phyloP scores from a whole-genome alignment of 1,284 basidiomycete genomes.

The Somion occarium region DNA sequence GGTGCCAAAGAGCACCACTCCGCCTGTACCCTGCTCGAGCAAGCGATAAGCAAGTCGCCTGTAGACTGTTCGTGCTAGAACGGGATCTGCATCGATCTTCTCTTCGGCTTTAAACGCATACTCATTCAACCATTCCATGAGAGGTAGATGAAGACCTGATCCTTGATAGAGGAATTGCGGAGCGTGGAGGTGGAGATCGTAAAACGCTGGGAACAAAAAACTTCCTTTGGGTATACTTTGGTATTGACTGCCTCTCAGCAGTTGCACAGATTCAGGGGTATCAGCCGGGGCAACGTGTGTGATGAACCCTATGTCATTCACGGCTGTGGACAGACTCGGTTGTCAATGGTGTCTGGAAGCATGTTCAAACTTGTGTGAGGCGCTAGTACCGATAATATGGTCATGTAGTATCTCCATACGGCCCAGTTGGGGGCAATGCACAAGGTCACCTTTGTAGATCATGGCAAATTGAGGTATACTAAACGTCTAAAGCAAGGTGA shows the following conservation, averaged over 20 bases:
- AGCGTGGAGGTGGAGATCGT: constrained; percentile 80
- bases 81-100: constrained; percentile 56
- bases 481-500: too few species aligned
- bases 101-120: constrained; percentile 81
- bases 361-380: not conserved
- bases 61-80: constrained; percentile 64
- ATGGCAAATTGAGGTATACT: too few species aligned
- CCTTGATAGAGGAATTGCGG: constrained; percentile 86
- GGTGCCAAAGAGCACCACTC: constrained; percentile 76
- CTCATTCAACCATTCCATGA: constrained; percentile 79
- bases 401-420: constrained; percentile 50
- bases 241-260: constrained; percentile 15
- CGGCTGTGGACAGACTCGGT: constrained; percentile 30
- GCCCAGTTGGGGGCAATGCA: constrained; percentile 49
- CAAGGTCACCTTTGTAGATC: constrained; percentile 42
- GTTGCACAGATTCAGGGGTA: constrained; percentile 29
- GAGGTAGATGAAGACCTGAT: constrained; percentile 75
- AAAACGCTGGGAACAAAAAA: constrained; percentile 75
- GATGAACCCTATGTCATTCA: constrained; percentile 52
- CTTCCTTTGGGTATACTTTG: constrained; percentile 42
- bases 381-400: constrained; percentile 47
- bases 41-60: constrained; percentile 56
- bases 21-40: constrained; percentile 69
- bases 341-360: not conserved
- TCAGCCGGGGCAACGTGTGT: constrained; percentile 39